A percentile compares a stretch with the other conserved stretches of the same genome.
Evolutionary conservation across 2,329 filamentous ascomycete species (phyloP).

Genomic region (Paracorniculantispora psalliotae): DNA sequence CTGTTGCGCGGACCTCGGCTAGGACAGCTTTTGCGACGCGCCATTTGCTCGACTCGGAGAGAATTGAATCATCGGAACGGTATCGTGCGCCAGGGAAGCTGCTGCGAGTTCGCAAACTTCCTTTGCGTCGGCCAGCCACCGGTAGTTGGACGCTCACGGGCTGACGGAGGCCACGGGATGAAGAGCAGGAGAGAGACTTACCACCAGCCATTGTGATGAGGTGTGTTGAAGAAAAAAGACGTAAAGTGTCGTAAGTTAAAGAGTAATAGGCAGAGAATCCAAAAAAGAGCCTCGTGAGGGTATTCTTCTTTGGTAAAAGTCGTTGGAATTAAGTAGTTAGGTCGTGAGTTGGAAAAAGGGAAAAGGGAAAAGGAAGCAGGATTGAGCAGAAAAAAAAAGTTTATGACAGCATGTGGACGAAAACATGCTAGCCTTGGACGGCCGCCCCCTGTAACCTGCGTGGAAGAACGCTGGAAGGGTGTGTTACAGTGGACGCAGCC

Average conservation of each 20-base stretch:
- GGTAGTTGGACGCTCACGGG: background rate
- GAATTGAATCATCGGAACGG: background rate
- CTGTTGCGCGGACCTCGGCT: background rate
- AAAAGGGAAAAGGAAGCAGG: conserved; percentile 18
- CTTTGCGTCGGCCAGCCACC: background rate
- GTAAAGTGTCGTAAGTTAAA: conserved; percentile 18
- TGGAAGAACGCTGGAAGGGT: background rate
- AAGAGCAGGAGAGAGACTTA: conserved; percentile 28
- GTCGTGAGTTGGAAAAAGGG: conserved; percentile 18
- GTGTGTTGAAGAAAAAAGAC: conserved; percentile 18
- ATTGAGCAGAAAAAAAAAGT: conserved; percentile 28
- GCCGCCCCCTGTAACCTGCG: background rate
- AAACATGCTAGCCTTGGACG: conserved; percentile 12
- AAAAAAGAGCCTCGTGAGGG: conserved; percentile 17
- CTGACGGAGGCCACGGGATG: background rate
- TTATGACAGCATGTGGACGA: conserved; percentile 38
- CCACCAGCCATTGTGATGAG: conserved; percentile 40
- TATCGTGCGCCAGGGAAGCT: background rate
- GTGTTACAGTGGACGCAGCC: conserved; percentile 22
- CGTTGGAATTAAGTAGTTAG: conserved; percentile 14
- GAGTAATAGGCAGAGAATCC: conserved; percentile 15
- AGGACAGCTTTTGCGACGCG: background rate
- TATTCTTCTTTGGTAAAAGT: conserved; percentile 17
- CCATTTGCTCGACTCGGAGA: background rate
- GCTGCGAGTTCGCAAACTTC: background rate